Base-by-base conservation (phyloP, 495 filamentous ascomycete genomes). In the Tirmania nivea region DNA sequence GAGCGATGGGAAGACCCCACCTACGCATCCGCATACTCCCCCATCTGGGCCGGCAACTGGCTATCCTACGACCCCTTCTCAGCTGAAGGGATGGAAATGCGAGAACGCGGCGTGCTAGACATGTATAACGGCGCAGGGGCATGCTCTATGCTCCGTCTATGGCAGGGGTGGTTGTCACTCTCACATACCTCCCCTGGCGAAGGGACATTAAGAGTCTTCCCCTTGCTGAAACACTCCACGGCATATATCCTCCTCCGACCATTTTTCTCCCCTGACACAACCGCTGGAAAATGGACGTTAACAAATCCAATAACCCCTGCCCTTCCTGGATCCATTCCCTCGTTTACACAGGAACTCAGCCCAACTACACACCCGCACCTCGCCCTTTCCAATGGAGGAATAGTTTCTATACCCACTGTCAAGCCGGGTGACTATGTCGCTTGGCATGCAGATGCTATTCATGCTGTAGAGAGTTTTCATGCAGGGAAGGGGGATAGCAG, bases 401-500 rank as follows among this genome's bases (percentile, higher is more conserved):
- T 94, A 86, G 75, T 88, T 3, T 78, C 86, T 55, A 69, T 90
- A 0, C 87, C 87, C 0, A 66, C 70, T 17, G 83, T 93, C 12
- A 70, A 69, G 36, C 87, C 87, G 1, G 87, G 87, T 2, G 87
- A 93, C 63, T 92, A 81, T 63, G 86, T 94, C 0, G 78, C 79
- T 1, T 94, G 87, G 87, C 87, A 94, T 65, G 93, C 86, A 60
- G 87, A 93, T 56, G 78, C 75, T 59, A 78, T 84, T 14, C 87
- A 94, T 59, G 78, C 83, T 0, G 87, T 94, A 1, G 87, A 94
- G 61, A 83, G 78, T 51, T 67, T 77, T 9, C 87, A 94, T 63
- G 67, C 66, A 2, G 87, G 87, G 6, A 69, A 61, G 14, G 66
- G 70, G 0, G 87, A 93, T 62, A 81, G 79, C 0, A 84, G 79